Base-by-base conservation (phyloP, 2,329 filamentous ascomycete species). In the Pseudogymnoascus sp. region DNA sequence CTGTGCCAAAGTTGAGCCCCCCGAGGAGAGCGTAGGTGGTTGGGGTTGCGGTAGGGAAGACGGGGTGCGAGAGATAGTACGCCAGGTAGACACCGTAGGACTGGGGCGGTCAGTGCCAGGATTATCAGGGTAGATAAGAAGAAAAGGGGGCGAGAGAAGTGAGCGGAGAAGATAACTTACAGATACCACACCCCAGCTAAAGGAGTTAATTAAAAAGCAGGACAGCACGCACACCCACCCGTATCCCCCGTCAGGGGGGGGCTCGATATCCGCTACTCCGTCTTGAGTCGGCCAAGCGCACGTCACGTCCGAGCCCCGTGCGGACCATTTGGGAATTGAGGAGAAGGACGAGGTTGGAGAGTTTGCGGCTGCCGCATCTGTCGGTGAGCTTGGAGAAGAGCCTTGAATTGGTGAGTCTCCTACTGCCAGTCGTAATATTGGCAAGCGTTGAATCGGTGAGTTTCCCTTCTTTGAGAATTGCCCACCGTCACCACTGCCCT, bases 11-110 rank as follows among this genome's bases (percentile, higher is more conserved):
- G 12, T 77, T 66, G 4, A 87, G 76, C 0, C 81, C 81, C 25
- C 85, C 84, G 15, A 87, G 77, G 63, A 87, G 81, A 27, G 84
- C 84, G 65, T 81, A 87, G 21, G 84, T 76, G 0, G 86, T 75
- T 2, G 76, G 74, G 0, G 79, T 80, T 0, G 83, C 80, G 1
- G 76, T 76, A 0, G 81, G 76, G 64, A 81, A 85, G 59, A 76
- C 76, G 38, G 79, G 71, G 61, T 78, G 78, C 12, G 76, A 69
- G 6, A 86, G 76, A 68, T 84, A 87, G 66, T 82, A 74, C 0
- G 81, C 80, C 5, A 86, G 77, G 67, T 84, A 85, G 29, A 86
- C 79, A 5, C 78, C 81, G 68, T 74, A 86, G 2, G 79, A 77
- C 67, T 73, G 17, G 55, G 17, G 31, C 62, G 48, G 58, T 71